A percentile compares a stretch with the other conserved stretches of the same genome.
These are phyloP conservation scores for Tagetes erecta DNA, from an alignment of 129 eudicot species.

Conservation along the genomic window DNA sequence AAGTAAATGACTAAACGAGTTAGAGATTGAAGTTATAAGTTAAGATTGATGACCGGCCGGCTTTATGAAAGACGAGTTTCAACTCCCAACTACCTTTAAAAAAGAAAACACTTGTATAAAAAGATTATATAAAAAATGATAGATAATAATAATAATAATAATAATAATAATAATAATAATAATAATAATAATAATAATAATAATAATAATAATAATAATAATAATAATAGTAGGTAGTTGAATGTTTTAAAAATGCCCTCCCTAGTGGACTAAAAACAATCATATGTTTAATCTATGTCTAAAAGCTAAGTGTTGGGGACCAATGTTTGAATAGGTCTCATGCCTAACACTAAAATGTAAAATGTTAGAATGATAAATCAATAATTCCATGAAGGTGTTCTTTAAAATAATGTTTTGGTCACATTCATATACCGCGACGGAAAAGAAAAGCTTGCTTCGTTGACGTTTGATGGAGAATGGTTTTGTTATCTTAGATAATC, in stretches of 20 bases:
- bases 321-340: constrained; percentile 7
- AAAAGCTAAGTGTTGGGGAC: constrained; percentile 26
- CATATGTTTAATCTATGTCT: neutral
- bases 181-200: neutral
- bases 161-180: neutral
- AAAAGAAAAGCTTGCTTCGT: neutral
- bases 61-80: neutral
- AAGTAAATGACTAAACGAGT: neutral
- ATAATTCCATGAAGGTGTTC: constrained; percentile 4
- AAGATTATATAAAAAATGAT: too few relatives aligned
- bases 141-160: neutral
- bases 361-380: neutral
- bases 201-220: neutral
- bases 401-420: neutral
- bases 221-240: constrained; percentile 20
- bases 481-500: too few relatives aligned
- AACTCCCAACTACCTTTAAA: constrained; percentile 13
- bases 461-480: neutral
- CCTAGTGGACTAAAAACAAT: constrained; percentile 26
- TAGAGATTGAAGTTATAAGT: neutral
- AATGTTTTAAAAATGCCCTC: neutral
- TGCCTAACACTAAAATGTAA: neutral
- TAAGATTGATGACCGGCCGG: neutral
- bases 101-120: neutral
- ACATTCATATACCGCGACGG: neutral